Evolutionary conservation across 352 stramenopile species (phyloP).

Genomic region (Phytophthora litchii): DNA sequence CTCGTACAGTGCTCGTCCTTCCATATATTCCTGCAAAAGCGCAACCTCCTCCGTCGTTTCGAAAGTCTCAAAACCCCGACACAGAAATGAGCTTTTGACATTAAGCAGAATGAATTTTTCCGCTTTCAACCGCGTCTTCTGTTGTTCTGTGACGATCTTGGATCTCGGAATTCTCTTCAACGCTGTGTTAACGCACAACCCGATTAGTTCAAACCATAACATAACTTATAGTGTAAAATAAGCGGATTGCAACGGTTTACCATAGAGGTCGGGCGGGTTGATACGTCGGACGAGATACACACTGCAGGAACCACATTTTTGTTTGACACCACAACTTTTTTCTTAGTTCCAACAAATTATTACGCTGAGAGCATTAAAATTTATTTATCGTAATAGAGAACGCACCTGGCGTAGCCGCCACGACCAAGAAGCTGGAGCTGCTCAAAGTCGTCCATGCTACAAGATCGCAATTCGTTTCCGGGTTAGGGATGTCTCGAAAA

Average conservation of each 20-base stretch:
- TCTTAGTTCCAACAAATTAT: too few species aligned
- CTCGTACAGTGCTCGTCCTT: slow-evolving; percentile 69
- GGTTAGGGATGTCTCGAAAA: neutral
- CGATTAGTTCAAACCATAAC: neutral
- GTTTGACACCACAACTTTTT: too few species aligned
- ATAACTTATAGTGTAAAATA: neutral
- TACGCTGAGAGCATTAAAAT: too few species aligned
- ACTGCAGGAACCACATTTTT: slow-evolving; percentile 17
- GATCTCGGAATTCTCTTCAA: slow-evolving; percentile 61
- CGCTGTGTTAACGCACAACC: slow-evolving; percentile 33
- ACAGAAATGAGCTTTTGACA: slow-evolving; percentile 53
- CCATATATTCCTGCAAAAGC: slow-evolving; percentile 64
- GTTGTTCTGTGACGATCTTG: slow-evolving; percentile 40
- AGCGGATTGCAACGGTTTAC: slow-evolving; percentile 10
- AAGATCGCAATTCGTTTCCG: slow-evolving; percentile 21
- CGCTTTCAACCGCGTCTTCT: slow-evolving; percentile 45
- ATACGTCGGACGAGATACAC: slow-evolving; percentile 54
- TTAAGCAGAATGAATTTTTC: slow-evolving; percentile 58
- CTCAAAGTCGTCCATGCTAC: slow-evolving; percentile 54
- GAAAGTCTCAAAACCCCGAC: slow-evolving; percentile 39
- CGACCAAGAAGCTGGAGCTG: slow-evolving; percentile 55
- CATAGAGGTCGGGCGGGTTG: slow-evolving; percentile 31
- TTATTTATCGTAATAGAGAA: neutral
- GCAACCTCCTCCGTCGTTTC: slow-evolving; percentile 29
- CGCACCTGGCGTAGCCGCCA: slow-evolving; percentile 71